Evolutionary conservation across 2,329 filamentous ascomycete genomes (phyloP).

Genomic region (Cytospora schulzeri): DNA sequence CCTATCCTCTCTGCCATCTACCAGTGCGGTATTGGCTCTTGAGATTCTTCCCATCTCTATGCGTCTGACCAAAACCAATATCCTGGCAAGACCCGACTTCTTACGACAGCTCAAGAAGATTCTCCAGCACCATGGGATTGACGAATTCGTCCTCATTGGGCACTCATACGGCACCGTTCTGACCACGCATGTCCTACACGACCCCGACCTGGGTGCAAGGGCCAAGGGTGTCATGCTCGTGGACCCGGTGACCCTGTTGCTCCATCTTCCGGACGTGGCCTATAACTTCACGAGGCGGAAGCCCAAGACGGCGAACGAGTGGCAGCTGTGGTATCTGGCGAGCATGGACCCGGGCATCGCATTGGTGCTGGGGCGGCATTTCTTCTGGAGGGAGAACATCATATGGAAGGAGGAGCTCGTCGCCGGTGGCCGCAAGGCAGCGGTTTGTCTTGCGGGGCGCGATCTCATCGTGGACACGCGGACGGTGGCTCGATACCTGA

Average conservation of each 20-base stretch:
- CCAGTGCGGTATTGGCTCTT: slow-evolving; percentile 27
- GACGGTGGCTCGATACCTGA: slow-evolving; percentile 60
- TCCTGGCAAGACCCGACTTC: slow-evolving; percentile 55
- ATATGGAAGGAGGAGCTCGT: slow-evolving; percentile 69
- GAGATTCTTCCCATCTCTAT: slow-evolving; percentile 30
- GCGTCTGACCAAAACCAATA: slow-evolving; percentile 37
- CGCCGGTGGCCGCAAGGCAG: slow-evolving; percentile 43
- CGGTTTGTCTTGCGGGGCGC: slow-evolving; percentile 59
- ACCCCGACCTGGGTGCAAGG: slow-evolving; percentile 49
- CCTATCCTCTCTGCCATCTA: slow-evolving; percentile 23
- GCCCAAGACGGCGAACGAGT: slow-evolving; percentile 64
- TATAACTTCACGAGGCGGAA: slow-evolving; percentile 67
- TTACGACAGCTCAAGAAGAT: slow-evolving; percentile 58
- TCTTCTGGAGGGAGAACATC: slow-evolving; percentile 73
- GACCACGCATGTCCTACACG: slow-evolving; percentile 62
- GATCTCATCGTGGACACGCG: slow-evolving; percentile 68
- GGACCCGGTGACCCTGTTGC: slow-evolving; percentile 66
- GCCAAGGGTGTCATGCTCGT: slow-evolving; percentile 52
- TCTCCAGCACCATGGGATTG: slow-evolving; percentile 58
- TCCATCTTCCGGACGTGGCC: slow-evolving; percentile 70
- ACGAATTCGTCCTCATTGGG: slow-evolving; percentile 60
- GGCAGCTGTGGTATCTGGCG: slow-evolving; percentile 71
- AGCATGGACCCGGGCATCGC: slow-evolving; percentile 68
- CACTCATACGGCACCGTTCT: slow-evolving; percentile 68
- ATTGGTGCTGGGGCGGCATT: slow-evolving; percentile 60